phyloP scores from a whole-genome alignment of 345 rosid genomes.

The Passiflora organensis region DNA sequence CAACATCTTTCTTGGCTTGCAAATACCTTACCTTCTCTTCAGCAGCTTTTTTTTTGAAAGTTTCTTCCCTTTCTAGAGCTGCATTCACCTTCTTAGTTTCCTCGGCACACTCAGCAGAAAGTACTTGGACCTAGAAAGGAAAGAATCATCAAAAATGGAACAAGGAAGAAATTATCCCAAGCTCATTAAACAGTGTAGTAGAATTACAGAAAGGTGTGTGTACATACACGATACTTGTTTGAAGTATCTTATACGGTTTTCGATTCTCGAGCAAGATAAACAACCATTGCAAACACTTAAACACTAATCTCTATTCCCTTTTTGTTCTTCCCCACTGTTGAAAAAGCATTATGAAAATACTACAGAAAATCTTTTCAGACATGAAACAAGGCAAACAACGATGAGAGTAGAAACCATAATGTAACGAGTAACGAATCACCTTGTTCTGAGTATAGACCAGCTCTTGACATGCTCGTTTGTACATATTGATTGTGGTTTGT shows the following conservation, averaged over 20 bases:
- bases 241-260: neutral
- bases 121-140: slow-evolving; percentile 48
- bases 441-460: slow-evolving; percentile 63
- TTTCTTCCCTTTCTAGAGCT: slow-evolving; percentile 62
- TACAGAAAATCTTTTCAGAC: no score
- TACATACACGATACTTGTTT: neutral
- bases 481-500: slow-evolving; percentile 55
- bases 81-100: slow-evolving; percentile 56
- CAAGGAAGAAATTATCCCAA: neutral
- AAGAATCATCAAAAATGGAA: neutral
- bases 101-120: slow-evolving; percentile 64
- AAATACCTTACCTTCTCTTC: slow-evolving; percentile 63
- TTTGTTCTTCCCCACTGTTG: no score
- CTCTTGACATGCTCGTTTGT: slow-evolving; percentile 65
- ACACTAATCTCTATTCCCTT: no score
- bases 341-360: no score
- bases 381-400: neutral
- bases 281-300: no score
- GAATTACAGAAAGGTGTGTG: neutral
- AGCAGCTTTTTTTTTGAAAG: slow-evolving; percentile 54
- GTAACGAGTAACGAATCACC: slow-evolving; percentile 29
- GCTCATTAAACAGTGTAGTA: neutral
- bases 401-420: neutral
- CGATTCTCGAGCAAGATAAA: neutral
- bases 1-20: slow-evolving; percentile 59